These are phyloP conservation scores for Aspergillus taichungensis DNA, from an alignment of 495 filamentous ascomycete species.

Conservation along the genomic window DNA sequence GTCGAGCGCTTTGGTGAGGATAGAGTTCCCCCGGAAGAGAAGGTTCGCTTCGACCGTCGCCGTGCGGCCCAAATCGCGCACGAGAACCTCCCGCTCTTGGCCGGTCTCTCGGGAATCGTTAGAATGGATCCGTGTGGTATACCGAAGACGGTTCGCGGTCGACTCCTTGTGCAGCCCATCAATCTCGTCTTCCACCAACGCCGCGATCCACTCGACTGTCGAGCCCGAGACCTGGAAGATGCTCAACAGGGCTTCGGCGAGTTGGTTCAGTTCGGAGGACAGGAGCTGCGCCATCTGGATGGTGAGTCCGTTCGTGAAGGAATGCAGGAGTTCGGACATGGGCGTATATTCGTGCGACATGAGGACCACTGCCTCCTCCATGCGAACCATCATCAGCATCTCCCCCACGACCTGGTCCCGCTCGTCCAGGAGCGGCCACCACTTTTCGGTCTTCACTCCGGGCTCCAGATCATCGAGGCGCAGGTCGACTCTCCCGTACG, in stretches of 20 bases:
- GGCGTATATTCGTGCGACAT: conserved; percentile 78
- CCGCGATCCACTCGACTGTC: conserved; percentile 83
- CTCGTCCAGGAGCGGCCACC: conserved; percentile 76
- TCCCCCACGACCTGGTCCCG: conserved; percentile 69
- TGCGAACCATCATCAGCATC: conserved; percentile 72
- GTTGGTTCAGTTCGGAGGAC: conserved; percentile 62
- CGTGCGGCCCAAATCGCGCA: conserved; percentile 49
- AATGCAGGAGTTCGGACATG: conserved; percentile 76
- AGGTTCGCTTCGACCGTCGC: conserved; percentile 76
- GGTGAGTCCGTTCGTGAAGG: conserved; percentile 74
- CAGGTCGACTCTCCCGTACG: conserved; percentile 71
- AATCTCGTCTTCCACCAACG: conserved; percentile 92
- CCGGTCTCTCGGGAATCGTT: conserved; percentile 63
- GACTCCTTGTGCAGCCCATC: conserved; percentile 79
- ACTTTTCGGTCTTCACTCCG: conserved; percentile 75
- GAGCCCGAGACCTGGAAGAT: conserved; percentile 94
- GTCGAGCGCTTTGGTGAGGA: conserved; percentile 90
- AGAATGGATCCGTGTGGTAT: conserved; percentile 67
- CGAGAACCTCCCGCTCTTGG: conserved; percentile 51
- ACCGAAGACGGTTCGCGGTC: conserved; percentile 57
- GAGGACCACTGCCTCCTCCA: conserved; percentile 83
- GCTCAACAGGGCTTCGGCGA: conserved; percentile 84
- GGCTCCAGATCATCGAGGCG: conserved; percentile 73
- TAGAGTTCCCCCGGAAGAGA: conserved; percentile 88
- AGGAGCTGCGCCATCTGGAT: conserved; percentile 73